Base-by-base conservation (phyloP, 2,329 filamentous ascomycete genomes). In the Bipolaris zeicola region DNA sequence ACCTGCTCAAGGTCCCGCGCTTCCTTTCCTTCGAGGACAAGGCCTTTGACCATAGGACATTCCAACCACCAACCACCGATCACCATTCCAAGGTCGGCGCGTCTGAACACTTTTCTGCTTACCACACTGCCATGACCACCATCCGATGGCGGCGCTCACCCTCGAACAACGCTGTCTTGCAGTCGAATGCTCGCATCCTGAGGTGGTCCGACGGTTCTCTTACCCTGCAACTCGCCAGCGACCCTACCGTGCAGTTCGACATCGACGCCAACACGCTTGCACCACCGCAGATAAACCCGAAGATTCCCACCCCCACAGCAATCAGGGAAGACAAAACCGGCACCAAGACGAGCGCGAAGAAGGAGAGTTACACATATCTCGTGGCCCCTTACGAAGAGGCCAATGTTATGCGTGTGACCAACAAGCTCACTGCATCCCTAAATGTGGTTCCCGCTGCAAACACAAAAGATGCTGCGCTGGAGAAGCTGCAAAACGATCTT, bases 151-250 rank as follows among this genome's bases (percentile, higher is more conserved):
- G 88, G 51, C 85, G 83, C 67, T 87, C 91, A 55, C 81, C 86
- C 8, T 82, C 82, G n/a, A 78, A 87, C 53, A 88, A 86, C 1
- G 83, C 84, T 46, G 79, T 86, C 59, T 80, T 92, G 11, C 85
- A 89, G 70, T 92, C 89, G 69, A 94, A 94, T 71, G 85, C 90
- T 2, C 84, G 88, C 60, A 79, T 94, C 28, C 85, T 91, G 69
- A 85, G 85, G 64, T 94, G 90, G 90, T 91, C 87, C 59, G 90
- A 94, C 69, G 90, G 90, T 26, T 91, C 88, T 3, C 79, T 91
- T 14, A 92, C 89, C 10, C 79, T 94, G 22, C 85, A 89, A n/a
- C 81, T 93, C 22, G 90, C 89, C 13, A 87, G 86, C 57, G 82
- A 86, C 36, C 84, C 86, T 1, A 80, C 77, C 34, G 86, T 88